These are phyloP conservation scores for Leptographium lundbergii DNA, from an alignment of 2,329 filamentous ascomycete genomes.

Conservation along the genomic window DNA sequence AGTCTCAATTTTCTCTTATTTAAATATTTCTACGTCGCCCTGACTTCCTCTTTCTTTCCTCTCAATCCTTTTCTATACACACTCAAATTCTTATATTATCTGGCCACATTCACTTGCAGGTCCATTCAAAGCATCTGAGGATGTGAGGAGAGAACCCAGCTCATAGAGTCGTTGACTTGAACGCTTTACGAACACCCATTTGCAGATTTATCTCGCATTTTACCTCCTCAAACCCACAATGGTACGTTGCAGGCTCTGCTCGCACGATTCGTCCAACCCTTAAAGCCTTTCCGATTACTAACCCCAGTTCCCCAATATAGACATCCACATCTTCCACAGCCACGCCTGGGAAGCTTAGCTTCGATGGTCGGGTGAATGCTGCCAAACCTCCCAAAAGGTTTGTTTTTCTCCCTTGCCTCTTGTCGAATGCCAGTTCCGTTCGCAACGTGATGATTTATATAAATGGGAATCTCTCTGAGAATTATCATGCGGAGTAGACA, in stretches of 20 bases:
- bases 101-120: neutral
- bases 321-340: slow-evolving; percentile 62
- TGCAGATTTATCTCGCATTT: neutral
- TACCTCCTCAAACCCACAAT: neutral
- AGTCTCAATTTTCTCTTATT: neutral
- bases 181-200: neutral
- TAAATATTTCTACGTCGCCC: neutral
- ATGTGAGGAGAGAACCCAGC: neutral
- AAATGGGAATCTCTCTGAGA: slow-evolving; percentile 99
- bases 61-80: neutral
- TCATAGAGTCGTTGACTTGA: neutral
- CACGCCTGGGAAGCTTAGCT: slow-evolving; percentile 57
- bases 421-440: slow-evolving; percentile 5
- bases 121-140: neutral
- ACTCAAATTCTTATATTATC: neutral
- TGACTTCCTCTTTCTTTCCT: neutral
- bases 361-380: slow-evolving; percentile 71
- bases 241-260: neutral
- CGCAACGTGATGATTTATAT: slow-evolving; percentile 67
- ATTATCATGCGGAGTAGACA: slow-evolving; percentile 71
- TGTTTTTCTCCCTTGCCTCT: neutral
- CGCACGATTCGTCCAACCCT: neutral
- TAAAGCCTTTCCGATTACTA: neutral
- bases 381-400: slow-evolving; percentile 85
- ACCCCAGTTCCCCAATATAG: slow-evolving; percentile 22